Base-by-base conservation (phyloP, 257 asterid genomes). In the Hygrophila difformis region DNA sequence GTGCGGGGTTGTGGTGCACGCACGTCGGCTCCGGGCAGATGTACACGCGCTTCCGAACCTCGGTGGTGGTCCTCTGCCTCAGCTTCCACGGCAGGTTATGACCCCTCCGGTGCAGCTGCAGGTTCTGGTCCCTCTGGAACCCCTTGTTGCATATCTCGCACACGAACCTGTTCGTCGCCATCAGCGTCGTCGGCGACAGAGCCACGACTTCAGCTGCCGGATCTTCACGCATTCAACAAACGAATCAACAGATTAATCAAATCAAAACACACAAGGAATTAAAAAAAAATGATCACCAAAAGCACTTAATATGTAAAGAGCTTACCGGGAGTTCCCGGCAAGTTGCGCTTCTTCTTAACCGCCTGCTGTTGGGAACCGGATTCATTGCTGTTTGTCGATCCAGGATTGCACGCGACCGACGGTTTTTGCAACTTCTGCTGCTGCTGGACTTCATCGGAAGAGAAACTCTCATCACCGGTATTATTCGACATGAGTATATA, bases 61-160 rank as follows among this genome's bases (percentile, higher is more conserved):
- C 93, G 0, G 56, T 59, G 0, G 79, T 77, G 0, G 82, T 69
- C 45, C 96, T 62, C 35, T 82, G 94, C 53, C 61, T 62, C 1
- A 87, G 73, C 69, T 87, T 82, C 96, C 96, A 87, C 1, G 96
- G 94, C 12, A 87, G 94, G 47, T 87, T 87, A 22, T 87, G 96
- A 0, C 96, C 93, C 53, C 96, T 66, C 38, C 96, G 61, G 53
- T 87, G 96, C 2, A 87, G 22, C 51, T 87, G 96, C 35, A 82
- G 81, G 22, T 87, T 87, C 41, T 87, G 96, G 44, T 87, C 96
- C 61, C 96, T 75, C 19, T 82, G 88, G n/a, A 86, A 86, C 18
- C 96, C 96, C 62, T 82, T 86, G 72, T 79, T 82, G 78, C 96
- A 86, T 18, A 86, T 79, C 24, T 79, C 93, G 36, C 96, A 86